A percentile compares a stretch with the other conserved stretches of the same genome.
Conservation (phyloP, 2,329 filamentous ascomycete species). For the Corinectria fuckeliana region DNA sequence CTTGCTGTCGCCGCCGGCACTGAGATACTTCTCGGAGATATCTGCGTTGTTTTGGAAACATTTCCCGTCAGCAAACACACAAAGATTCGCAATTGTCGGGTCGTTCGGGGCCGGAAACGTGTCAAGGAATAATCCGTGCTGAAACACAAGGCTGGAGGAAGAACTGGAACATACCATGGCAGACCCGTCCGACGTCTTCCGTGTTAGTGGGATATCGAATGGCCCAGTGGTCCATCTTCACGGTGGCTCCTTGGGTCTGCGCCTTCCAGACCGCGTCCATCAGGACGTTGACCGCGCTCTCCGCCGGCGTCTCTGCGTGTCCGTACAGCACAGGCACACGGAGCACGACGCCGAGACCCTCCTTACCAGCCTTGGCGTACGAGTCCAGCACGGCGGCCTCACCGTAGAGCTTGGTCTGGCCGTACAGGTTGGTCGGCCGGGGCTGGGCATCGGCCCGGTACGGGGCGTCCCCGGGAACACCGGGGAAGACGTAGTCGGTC, state of each 20-base stretch:
- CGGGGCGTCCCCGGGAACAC: constrained; percentile 78
- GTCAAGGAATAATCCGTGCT: background rate
- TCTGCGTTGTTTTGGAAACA: constrained; percentile 53
- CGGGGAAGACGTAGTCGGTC: constrained; percentile 82
- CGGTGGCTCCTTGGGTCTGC: constrained; percentile 65
- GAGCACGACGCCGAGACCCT: constrained; percentile 70
- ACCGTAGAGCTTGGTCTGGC: constrained; percentile 66
- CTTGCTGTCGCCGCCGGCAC: constrained; percentile 52
- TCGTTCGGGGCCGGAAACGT: background rate
- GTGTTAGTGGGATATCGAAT: constrained; percentile 88
- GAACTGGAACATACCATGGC: constrained; percentile 59
- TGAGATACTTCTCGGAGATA: constrained; percentile 72
- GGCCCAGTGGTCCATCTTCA: constrained; percentile 88
- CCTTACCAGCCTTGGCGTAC: constrained; percentile 55
- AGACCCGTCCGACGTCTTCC: constrained; percentile 82
- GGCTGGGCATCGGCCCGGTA: constrained; percentile 72
- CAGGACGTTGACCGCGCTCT: constrained; percentile 84
- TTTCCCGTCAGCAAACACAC: background rate
- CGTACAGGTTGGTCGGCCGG: constrained; percentile 78
- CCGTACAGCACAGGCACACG: constrained; percentile 88
- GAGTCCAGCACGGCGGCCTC: constrained; percentile 70
- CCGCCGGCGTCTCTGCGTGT: constrained; percentile 69
- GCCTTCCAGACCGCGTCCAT: constrained; percentile 79
- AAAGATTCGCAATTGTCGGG: background rate
- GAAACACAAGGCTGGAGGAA: constrained; percentile 15